phyloP scores from a whole-genome alignment of 1,284 basidiomycete genomes.

The Ustilago vetiveriae region DNA sequence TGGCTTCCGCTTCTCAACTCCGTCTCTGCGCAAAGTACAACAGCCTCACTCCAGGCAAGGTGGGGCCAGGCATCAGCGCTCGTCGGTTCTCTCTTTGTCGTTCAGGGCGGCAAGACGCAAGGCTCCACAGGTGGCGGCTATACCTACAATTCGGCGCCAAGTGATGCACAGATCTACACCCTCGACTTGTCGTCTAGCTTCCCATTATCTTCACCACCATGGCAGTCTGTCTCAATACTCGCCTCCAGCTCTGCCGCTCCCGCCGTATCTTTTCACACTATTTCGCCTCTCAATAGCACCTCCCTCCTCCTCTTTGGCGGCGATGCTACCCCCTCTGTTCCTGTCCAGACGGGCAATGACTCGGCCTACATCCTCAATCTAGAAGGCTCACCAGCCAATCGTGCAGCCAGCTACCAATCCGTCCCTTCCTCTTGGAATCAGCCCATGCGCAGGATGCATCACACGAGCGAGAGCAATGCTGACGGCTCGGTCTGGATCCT shows the following conservation, averaged over 20 bases:
- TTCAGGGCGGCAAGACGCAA: slow-evolving; percentile 62
- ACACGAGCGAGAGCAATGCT: slow-evolving; percentile 46
- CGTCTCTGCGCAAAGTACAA: slow-evolving; percentile 16
- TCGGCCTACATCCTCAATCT: slow-evolving; percentile 52
- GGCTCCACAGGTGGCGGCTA: slow-evolving; percentile 51
- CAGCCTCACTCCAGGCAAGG: slow-evolving; percentile 18
- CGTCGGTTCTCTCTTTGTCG: slow-evolving; percentile 39
- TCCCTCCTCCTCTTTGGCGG: slow-evolving; percentile 58
- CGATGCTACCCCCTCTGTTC: slow-evolving; percentile 30
- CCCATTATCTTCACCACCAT: slow-evolving; percentile 40
- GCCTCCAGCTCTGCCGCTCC: slow-evolving; percentile 16
- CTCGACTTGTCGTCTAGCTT: slow-evolving; percentile 52
- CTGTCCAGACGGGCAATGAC: slow-evolving; percentile 55
- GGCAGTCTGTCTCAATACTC: slow-evolving; percentile 25
- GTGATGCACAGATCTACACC: slow-evolving; percentile 43
- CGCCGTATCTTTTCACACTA: slow-evolving; percentile 53
- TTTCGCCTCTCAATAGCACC: slow-evolving; percentile 49
- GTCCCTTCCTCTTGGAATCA: slow-evolving; percentile 46
- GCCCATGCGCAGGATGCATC: slow-evolving; percentile 56
- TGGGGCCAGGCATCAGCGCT: slow-evolving; percentile 61
- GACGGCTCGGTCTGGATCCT: slow-evolving; percentile 50
- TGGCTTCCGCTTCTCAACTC: slow-evolving; percentile 9
- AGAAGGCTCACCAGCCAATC: slow-evolving; percentile 12
- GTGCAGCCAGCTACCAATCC: slow-evolving; percentile 15
- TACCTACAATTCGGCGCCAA: slow-evolving; percentile 56